A percentile compares a stretch with the other conserved stretches of the same genome.
These are phyloP conservation scores for Darksidea phi DNA, from an alignment of 495 filamentous ascomycete species.

Conservation along the genomic window DNA sequence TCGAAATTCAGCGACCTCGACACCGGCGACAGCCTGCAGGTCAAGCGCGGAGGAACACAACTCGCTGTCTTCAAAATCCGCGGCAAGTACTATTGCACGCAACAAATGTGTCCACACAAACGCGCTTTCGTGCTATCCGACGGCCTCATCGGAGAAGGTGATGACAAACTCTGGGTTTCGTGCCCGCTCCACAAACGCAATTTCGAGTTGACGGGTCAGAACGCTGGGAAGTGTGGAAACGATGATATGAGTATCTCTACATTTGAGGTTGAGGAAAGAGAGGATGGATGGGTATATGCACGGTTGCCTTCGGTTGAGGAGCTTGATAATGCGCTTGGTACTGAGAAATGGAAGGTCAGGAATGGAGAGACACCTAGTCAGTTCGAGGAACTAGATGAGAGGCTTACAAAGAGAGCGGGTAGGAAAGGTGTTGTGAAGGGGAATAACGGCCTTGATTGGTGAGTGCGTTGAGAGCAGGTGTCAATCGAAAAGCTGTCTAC, in stretches of 20 bases:
- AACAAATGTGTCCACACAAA: constrained; percentile 99
- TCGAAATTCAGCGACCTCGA: constrained; percentile 71
- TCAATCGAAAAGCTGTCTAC: too few relatives aligned
- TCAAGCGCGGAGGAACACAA: constrained; percentile 91
- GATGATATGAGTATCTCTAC: constrained; percentile 83
- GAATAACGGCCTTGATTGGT: too few relatives aligned
- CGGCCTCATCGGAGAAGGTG: constrained; percentile 73
- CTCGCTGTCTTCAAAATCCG: constrained; percentile 85
- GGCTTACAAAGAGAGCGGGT: too few relatives aligned
- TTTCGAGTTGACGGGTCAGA: constrained; percentile 69
- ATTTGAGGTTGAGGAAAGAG: constrained; percentile 75
- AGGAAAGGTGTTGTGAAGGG: too few relatives aligned
- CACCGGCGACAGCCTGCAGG: constrained; percentile 64
- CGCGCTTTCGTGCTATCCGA: constrained; percentile 87
- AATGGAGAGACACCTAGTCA: constrained; percentile 64
- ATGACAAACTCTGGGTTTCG: constrained; percentile 72
- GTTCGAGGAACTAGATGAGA: constrained; percentile 70
- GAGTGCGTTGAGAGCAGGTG: too few relatives aligned
- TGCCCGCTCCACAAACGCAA: constrained; percentile 95
- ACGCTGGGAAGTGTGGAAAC: constrained; percentile 72
- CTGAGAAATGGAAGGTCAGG: constrained; percentile 79
- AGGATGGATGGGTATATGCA: constrained; percentile 80
- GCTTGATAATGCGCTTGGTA: constrained; percentile 78
- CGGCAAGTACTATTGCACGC: constrained; percentile 82
- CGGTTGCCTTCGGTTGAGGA: constrained; percentile 84